Evolutionary conservation across 2,329 filamentous ascomycete genomes (phyloP).

Genomic region (Lasiodiplodia citricola): DNA sequence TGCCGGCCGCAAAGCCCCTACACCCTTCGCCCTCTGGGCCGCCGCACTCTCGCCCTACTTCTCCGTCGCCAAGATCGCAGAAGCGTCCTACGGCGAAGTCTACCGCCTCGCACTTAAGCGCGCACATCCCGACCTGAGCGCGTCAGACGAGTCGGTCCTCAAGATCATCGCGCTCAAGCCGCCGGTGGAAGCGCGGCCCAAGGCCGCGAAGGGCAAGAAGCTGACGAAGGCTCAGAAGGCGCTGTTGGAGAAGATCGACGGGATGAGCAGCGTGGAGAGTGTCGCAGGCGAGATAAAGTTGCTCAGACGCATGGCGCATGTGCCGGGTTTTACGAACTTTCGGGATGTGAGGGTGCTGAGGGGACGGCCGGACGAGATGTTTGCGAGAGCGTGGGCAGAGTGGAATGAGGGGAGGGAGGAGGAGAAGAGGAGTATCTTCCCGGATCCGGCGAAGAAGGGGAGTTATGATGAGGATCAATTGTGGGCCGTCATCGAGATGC

Average conservation of each 20-base stretch:
- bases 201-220: not conserved
- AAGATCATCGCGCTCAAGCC: conserved; percentile 51
- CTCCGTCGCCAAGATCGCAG: conserved; percentile 65
- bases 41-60: conserved; percentile 50
- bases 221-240: conserved; percentile 33
- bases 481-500: conserved; percentile 70
- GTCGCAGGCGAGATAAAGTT: conserved; percentile 56
- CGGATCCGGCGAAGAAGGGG: conserved; percentile 60
- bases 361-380: conserved; percentile 59
- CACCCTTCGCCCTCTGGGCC: conserved; percentile 50
- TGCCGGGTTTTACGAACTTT: conserved; percentile 68
- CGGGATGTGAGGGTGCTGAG: conserved; percentile 63
- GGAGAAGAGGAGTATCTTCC: conserved; percentile 57
- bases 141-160: conserved; percentile 52
- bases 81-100: conserved; percentile 70
- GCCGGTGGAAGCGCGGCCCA: conserved; percentile 26
- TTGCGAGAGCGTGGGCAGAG: conserved; percentile 52
- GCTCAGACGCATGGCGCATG: conserved; percentile 62
- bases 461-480: conserved; percentile 62
- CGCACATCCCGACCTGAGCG: conserved; percentile 33
- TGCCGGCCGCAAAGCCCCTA: conserved; percentile 29
- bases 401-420: conserved; percentile 52
- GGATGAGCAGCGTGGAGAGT: conserved; percentile 51
- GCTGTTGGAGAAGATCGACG: conserved; percentile 44
- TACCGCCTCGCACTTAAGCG: conserved; percentile 59